Conservation (phyloP, 805 yeast genomes). For the Teunomyces lycoperdinae region DNA sequence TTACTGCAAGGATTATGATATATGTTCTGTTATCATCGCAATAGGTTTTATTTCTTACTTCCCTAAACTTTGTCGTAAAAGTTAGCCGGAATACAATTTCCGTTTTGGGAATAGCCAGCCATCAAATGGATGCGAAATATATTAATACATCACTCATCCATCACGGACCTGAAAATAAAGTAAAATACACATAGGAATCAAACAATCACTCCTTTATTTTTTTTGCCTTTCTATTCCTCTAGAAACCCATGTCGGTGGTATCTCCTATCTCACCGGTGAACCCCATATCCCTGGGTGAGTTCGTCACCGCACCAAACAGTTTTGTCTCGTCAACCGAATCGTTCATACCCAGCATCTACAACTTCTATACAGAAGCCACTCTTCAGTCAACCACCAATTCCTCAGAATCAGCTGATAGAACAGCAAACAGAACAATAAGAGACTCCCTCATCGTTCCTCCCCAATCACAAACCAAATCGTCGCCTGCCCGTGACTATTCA, state of each 20-base stretch:
- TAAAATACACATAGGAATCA: background rate
- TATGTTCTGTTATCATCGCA: too few species aligned
- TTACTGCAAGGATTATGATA: too few species aligned
- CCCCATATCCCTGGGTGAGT: conserved; percentile 12
- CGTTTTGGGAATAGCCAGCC: conserved; percentile 8
- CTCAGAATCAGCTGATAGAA: background rate
- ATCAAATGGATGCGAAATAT: conserved; percentile 2
- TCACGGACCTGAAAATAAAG: background rate
- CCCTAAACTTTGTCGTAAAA: background rate
- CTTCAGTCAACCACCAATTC: background rate
- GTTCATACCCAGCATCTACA: conserved; percentile 6
- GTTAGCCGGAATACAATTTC: background rate
- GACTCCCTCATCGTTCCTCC: background rate
- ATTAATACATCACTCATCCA: background rate
- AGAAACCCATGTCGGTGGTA: conserved; percentile 3
- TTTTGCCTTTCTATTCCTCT: too few species aligned
- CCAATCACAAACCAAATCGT: background rate
- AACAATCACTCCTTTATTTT: too few species aligned
- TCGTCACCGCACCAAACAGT: conserved; percentile 11
- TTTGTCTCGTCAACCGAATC: conserved; percentile 2
- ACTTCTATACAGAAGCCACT: conserved; percentile 1
- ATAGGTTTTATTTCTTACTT: too few species aligned
- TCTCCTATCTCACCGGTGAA: background rate
- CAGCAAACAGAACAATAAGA: background rate
- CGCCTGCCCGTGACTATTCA: conserved; percentile 9